Evolutionary conservation across 1,284 basidiomycete species (phyloP).

Genomic region (Ustilago hordei): DNA sequence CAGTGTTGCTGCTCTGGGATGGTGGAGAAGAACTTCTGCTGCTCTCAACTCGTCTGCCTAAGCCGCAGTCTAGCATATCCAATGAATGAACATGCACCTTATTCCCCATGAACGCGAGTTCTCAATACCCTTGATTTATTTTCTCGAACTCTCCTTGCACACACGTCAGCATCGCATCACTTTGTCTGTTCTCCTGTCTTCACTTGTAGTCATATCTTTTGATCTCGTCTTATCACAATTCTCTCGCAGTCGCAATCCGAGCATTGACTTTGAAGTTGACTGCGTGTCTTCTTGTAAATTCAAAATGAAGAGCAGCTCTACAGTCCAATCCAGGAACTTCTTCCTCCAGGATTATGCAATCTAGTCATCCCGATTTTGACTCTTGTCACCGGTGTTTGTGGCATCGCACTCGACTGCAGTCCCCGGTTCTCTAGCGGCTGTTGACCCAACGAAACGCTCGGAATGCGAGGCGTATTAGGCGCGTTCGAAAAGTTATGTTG

Average conservation of each 20-base stretch:
- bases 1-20: conserved; percentile 48
- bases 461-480: conserved; percentile 60
- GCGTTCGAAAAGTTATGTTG: conserved; percentile 60
- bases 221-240: neutral
- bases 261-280: neutral
- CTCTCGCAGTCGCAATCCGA: neutral
- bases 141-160: neutral
- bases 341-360: conserved; percentile 88
- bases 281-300: neutral
- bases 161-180: conserved; percentile 10
- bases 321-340: conserved; percentile 86
- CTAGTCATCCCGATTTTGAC: conserved; percentile 92
- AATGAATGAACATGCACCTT: neutral
- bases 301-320: neutral
- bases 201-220: conserved; percentile 14
- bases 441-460: conserved; percentile 33
- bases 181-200: neutral
- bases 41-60: conserved; percentile 38
- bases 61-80: neutral
- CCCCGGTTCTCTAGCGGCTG: conserved; percentile 1
- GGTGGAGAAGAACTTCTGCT: conserved; percentile 51
- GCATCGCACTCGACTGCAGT: conserved; percentile 26
- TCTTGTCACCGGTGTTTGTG: conserved; percentile 43
- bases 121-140: neutral
- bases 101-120: neutral